Base-by-base conservation (phyloP, 169 alveolate genomes). In the Babesia divergens region DNA sequence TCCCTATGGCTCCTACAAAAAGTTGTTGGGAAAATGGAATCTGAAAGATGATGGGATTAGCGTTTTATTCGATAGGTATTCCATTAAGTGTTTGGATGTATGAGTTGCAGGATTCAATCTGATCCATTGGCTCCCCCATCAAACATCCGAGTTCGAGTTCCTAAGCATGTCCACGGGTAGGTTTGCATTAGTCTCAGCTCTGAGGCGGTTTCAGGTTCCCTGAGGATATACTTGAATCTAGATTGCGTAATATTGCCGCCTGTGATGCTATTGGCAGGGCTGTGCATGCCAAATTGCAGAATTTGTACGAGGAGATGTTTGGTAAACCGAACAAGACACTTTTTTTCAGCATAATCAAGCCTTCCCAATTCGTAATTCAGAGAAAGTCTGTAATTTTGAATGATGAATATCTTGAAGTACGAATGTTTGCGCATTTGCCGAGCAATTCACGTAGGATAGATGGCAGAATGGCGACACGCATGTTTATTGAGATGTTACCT, bases 91-190 rank as follows among this genome's bases (percentile, higher is more conserved):
- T 35, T 51, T 38, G 65, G 22, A 9, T 14, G 13, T 11, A 43
- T 9, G 22, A 7, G 35, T 32, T n/a, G 34, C 83, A 85, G 92
- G 46, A 86, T 86, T 31, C 92, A 86, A 74, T 58, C 86, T 1
- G 92, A 86, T 46, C 92, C 92, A 29, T 86, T 83, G 50, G 92
- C 92, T 3, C 92, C 92, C 31, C 92, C 92, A 9, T 77, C 89
- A 24, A 68, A 68, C 29, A 55, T 82, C n/a, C 74, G 92, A 3
- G 47, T 86, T 35, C 66, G 90, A 22, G 66, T 86, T 35, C 79
- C 84, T 6, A 76, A 64, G 52, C 52, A 32, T 32, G 50, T 26
- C 20, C 84, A 86, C 47, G 58, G 66, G 86, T 75, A 65, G 22
- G 85, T 14, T 9, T 38, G 18, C 3, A 0, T 26, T 11, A 20